A percentile compares a stretch with the other conserved stretches of the same genome.
Evolutionary conservation across 148 eudicot genomes (phyloP).

Genomic region (Fagopyrum tataricum): DNA sequence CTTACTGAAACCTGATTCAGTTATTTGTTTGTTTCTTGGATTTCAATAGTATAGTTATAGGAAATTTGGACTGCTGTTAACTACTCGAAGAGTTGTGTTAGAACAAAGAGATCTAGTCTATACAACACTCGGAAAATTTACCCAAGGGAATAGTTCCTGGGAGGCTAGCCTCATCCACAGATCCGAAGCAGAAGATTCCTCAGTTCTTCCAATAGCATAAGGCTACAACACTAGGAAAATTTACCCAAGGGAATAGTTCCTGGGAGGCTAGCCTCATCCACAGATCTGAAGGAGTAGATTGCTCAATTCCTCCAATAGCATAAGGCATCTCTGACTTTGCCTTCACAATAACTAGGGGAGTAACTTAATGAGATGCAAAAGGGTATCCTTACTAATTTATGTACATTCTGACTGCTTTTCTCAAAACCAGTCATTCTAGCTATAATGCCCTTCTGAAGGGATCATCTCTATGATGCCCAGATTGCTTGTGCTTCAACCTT

Average conservation of each 20-base stretch:
- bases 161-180: not conserved
- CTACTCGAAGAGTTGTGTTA: not conserved
- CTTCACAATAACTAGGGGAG: not conserved
- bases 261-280: not conserved
- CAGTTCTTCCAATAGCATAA: too few relatives aligned
- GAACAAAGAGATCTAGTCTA: not conserved
- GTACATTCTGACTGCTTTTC: not conserved
- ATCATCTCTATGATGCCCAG: not conserved
- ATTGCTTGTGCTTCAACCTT: too few relatives aligned
- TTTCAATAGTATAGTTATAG: not conserved
- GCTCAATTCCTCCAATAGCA: not conserved
- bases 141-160: not conserved
- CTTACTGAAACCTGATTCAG: not conserved
- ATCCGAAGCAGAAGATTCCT: too few relatives aligned
- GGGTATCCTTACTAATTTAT: not conserved
- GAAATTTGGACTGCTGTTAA: not conserved
- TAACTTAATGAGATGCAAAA: not conserved
- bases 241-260: not conserved
- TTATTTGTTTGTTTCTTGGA: not conserved
- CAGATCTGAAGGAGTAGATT: not conserved
- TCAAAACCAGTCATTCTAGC: not conserved
- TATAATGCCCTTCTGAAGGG: not conserved
- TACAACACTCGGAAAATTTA: not conserved
- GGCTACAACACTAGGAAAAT: not conserved
- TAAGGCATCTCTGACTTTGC: not conserved